A percentile compares a stretch with the other conserved stretches of the same genome.
Conservation (phyloP, 2,329 filamentous ascomycete genomes). For the Colletotrichum musae region DNA sequence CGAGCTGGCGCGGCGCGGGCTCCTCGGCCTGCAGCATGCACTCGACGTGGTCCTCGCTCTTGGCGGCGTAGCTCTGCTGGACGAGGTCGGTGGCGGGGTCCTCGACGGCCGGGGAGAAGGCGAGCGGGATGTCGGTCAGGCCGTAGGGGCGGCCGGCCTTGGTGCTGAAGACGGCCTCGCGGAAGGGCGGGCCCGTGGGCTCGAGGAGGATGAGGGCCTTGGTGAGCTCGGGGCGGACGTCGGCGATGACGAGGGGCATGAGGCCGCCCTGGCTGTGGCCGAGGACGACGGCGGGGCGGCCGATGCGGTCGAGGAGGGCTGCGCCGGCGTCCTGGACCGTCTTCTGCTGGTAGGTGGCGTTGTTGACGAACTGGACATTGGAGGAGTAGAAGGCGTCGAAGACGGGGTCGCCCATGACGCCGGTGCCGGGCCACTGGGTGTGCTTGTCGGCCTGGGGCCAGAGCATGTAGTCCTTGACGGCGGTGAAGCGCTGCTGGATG, state of each 20-base stretch:
- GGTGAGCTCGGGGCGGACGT: slow-evolving; percentile 58
- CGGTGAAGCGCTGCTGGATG: slow-evolving; percentile 57
- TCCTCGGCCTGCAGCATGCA: slow-evolving; percentile 54
- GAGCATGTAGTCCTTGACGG: slow-evolving; percentile 48
- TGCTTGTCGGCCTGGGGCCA: slow-evolving; percentile 58
- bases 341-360: slow-evolving; percentile 52
- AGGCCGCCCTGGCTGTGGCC: slow-evolving; percentile 64
- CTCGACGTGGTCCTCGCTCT: slow-evolving; percentile 43
- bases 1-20: slow-evolving; percentile 52
- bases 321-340: slow-evolving; percentile 56
- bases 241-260: slow-evolving; percentile 57
- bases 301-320: slow-evolving; percentile 59
- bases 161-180: slow-evolving; percentile 55
- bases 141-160: slow-evolving; percentile 57
- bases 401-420: slow-evolving; percentile 54
- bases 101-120: slow-evolving; percentile 59
- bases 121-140: slow-evolving; percentile 63
- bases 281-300: slow-evolving; percentile 55
- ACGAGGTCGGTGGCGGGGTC: slow-evolving; percentile 53
- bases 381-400: slow-evolving; percentile 60
- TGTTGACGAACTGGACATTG: slow-evolving; percentile 53
- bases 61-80: slow-evolving; percentile 47
- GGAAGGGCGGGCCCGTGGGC: slow-evolving; percentile 63
- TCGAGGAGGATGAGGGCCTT: slow-evolving; percentile 61
- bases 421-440: slow-evolving; percentile 60